Evolutionary conservation across 2,329 filamentous ascomycete species (phyloP).

Genomic region (Penicillium sp.): DNA sequence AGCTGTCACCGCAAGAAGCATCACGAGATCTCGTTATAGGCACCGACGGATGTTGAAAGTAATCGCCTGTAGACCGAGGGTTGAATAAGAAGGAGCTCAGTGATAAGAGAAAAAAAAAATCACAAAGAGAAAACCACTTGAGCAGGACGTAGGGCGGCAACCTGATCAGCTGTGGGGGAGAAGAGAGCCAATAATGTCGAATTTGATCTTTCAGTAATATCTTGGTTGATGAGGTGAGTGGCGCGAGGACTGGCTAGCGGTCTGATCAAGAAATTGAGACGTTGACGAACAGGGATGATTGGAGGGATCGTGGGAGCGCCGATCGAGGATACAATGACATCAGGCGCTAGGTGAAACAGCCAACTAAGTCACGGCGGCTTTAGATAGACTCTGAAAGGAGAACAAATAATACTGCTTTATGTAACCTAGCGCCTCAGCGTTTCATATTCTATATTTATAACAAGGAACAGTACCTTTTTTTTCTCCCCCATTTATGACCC

Average conservation of each 20-base stretch:
- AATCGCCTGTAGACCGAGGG: neutral
- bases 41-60: neutral
- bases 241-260: constrained; percentile 20
- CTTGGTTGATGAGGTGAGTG: constrained; percentile 33
- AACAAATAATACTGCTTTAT: neutral
- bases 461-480: neutral
- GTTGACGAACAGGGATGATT: constrained; percentile 26
- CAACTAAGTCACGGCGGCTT: constrained; percentile 15
- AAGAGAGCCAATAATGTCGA: constrained; percentile 1
- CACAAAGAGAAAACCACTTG: constrained; percentile 1
- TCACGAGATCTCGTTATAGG: neutral
- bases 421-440: neutral
- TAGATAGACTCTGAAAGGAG: constrained; percentile 4
- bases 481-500: neutral
- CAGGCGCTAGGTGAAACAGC: constrained; percentile 39
- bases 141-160: constrained; percentile 16
- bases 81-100: neutral
- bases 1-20: neutral
- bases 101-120: neutral
- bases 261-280: constrained; percentile 15
- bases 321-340: constrained; percentile 36
- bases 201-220: neutral
- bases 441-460: neutral
- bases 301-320: constrained; percentile 28
- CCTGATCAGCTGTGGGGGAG: constrained; percentile 17